Evolutionary conservation across 2,329 filamentous ascomycete species (phyloP).

Genomic region (Curvularia eragrostidis): DNA sequence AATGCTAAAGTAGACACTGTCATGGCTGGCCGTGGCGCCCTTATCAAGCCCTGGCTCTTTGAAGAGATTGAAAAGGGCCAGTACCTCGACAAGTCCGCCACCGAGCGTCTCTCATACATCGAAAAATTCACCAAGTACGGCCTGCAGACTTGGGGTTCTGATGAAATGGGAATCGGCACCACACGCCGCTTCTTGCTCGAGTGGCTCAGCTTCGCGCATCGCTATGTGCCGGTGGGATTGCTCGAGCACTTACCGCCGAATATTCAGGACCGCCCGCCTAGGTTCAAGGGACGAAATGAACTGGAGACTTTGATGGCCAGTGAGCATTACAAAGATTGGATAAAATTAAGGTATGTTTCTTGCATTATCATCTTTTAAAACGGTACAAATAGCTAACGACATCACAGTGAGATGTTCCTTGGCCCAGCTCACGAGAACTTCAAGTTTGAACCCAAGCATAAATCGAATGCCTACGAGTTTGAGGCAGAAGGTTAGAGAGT

Average conservation of each 20-base stretch:
- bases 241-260: conserved; percentile 86
- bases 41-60: conserved; percentile 98
- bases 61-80: conserved; percentile 93
- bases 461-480: conserved; percentile 87
- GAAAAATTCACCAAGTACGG: conserved; percentile 92
- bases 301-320: conserved; percentile 92
- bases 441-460: conserved; percentile 96
- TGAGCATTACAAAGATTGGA: conserved; percentile 95
- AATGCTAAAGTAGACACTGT: conserved; percentile 86
- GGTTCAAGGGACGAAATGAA: conserved; percentile 83
- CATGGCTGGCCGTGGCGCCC: conserved; percentile 94
- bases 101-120: conserved; percentile 82
- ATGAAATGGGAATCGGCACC: conserved; percentile 90
- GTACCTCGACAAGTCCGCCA: conserved; percentile 92
- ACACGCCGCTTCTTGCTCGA: conserved; percentile 93
- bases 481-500: conserved; percentile 57
- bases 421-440: conserved; percentile 89
- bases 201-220: conserved; percentile 91
- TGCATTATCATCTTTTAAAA: neutral
- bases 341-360: conserved; percentile 85
- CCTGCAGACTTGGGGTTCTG: conserved; percentile 92
- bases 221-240: conserved; percentile 89
- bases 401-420: conserved; percentile 89
- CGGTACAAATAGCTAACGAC: conserved; percentile 19
- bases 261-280: conserved; percentile 87